phyloP scores from a whole-genome alignment of 805 yeast species.

The Pichia sporocuriosa region DNA sequence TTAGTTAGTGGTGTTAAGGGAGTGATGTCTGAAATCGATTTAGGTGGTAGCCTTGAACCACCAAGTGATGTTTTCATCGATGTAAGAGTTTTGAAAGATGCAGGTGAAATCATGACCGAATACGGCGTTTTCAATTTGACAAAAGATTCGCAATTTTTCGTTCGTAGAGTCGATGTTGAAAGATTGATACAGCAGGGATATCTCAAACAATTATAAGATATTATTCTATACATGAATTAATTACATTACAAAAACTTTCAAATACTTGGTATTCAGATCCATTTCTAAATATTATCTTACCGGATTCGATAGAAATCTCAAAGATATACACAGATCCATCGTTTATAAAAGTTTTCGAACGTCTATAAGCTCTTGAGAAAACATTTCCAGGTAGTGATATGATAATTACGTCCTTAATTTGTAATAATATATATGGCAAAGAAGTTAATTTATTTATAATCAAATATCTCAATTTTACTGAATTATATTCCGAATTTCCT shows the following conservation, averaged over 20 bases:
- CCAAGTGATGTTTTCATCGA: constrained; percentile 90
- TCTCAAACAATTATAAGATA: constrained; percentile 47
- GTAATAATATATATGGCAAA: constrained; percentile 4
- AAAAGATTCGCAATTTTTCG: constrained; percentile 91
- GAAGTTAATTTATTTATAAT: neutral
- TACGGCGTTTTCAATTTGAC: constrained; percentile 92
- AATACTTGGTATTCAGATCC: constrained; percentile 23
- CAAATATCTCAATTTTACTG: neutral
- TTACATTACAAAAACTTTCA: constrained; percentile 26
- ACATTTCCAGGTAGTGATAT: constrained; percentile 16
- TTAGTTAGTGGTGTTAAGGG: constrained; percentile 72
- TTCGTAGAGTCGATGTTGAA: constrained; percentile 90
- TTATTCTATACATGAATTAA: neutral
- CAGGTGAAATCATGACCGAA: constrained; percentile 96
- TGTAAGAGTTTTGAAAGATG: constrained; percentile 87
- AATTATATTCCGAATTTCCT: neutral
- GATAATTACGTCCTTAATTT: neutral
- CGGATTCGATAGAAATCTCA: constrained; percentile 2
- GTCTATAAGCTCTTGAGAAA: constrained; percentile 27
- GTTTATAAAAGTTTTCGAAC: constrained; percentile 5
- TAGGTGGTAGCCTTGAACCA: constrained; percentile 84
- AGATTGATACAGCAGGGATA: constrained; percentile 91
- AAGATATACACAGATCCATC: constrained; percentile 12
- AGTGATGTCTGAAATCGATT: constrained; percentile 71
- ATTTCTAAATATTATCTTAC: constrained; percentile 19